phyloP scores from a whole-genome alignment of 805 yeast species.

The Metschnikowia dekortorum region DNA sequence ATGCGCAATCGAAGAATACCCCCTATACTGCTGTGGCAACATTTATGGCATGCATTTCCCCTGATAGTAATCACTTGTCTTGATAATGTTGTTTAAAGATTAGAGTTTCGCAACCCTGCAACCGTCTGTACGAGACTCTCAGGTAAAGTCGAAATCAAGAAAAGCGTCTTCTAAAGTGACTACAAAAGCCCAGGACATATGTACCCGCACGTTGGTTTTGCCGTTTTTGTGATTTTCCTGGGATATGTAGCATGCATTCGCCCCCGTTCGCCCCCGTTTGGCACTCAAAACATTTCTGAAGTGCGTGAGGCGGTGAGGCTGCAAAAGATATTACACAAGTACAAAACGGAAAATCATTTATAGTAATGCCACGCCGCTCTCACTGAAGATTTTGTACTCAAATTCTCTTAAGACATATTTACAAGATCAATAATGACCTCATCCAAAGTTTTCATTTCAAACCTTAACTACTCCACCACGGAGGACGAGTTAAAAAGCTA shows the following conservation, averaged over 20 bases:
- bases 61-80: not conserved
- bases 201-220: not conserved
- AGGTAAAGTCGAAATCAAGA: not conserved
- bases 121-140: not conserved
- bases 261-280: not conserved
- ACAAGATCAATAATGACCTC: conserved; percentile 2
- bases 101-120: not conserved
- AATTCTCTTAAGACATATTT: not conserved
- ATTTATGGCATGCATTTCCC: not conserved
- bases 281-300: conserved; percentile 1
- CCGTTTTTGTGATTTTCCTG: not conserved
- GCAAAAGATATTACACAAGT: conserved; percentile 6
- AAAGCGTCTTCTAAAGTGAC: not conserved
- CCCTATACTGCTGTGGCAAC: not conserved
- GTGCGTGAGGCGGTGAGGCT: conserved; percentile 3
- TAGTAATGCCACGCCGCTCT: conserved; percentile 1
- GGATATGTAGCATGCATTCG: not conserved
- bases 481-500: conserved; percentile 48
- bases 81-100: not conserved
- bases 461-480: conserved; percentile 49
- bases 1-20: not conserved
- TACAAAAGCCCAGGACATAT: not conserved
- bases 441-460: conserved; percentile 44
- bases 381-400: not conserved
- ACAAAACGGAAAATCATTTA: conserved; percentile 9